These are phyloP conservation scores for Tetrahymena borealis DNA, from an alignment of 73 alveolate genomes.

Conservation along the genomic window DNA sequence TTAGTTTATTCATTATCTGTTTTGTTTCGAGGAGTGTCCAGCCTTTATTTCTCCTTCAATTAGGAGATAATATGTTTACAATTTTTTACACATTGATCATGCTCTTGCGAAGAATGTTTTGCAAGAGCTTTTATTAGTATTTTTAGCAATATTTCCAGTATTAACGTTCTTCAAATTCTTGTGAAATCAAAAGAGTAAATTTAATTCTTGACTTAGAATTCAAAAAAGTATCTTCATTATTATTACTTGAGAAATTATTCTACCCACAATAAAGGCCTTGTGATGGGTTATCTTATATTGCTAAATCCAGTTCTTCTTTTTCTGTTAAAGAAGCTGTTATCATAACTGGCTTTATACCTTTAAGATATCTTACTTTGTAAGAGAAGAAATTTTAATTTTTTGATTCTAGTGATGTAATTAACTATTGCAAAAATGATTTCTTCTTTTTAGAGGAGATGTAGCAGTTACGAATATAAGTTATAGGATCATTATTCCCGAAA, in stretches of 20 bases:
- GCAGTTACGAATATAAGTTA: not conserved
- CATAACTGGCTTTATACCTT: not conserved
- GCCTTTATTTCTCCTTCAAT: not conserved
- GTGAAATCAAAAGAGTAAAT: not conserved
- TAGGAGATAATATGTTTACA: not conserved
- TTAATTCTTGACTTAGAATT: not conserved
- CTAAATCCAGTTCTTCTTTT: not conserved
- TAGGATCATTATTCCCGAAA: not conserved
- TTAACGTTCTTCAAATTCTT: not conserved
- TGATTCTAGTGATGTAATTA: not conserved
- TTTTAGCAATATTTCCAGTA: not conserved
- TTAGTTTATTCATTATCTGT: not conserved
- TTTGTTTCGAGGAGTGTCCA: slow-evolving; percentile 3
- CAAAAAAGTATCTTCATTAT: no score
- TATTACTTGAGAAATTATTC: no score
- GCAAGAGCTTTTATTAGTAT: not conserved
- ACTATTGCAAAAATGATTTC: not conserved
- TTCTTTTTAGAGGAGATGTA: not conserved
- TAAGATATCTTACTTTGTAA: not conserved
- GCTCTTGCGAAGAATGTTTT: not conserved
- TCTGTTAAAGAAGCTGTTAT: not conserved
- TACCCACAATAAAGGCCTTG: no score
- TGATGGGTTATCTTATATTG: no score
- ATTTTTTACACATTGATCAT: not conserved
- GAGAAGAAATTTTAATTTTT: not conserved